Percentiles rank a stretch among this genome's conserved stretches.
phyloP scores from a whole-genome alignment of 192 early-diverging fungal species.

The Podila horticola region DNA sequence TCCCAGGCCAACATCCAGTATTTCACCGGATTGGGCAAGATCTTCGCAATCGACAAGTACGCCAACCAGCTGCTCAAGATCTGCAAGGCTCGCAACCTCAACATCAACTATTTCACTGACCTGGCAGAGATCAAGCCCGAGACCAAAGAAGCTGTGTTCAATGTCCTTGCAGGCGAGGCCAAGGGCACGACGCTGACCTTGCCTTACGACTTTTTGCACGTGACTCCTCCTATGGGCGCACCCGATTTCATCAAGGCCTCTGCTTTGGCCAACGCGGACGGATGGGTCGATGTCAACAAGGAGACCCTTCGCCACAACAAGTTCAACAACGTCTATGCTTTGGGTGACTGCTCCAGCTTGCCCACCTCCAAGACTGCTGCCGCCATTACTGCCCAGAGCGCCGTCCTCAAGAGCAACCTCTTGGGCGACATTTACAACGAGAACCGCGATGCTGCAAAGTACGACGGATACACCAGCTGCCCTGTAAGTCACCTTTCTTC shows the following conservation, averaged over 20 bases:
- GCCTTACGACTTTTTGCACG: constrained; percentile 87
- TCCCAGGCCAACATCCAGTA: constrained; percentile 76
- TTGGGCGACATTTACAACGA: constrained; percentile 60
- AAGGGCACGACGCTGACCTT: constrained; percentile 65
- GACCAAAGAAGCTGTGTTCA: constrained; percentile 78
- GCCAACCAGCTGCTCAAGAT: constrained; percentile 75
- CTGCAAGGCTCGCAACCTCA: constrained; percentile 72
- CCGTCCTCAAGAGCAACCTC: constrained; percentile 80
- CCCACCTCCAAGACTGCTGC: constrained; percentile 94
- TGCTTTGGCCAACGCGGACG: constrained; percentile 76
- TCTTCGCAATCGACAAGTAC: constrained; percentile 89
- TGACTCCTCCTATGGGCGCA: constrained; percentile 86
- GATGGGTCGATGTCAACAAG: constrained; percentile 86
- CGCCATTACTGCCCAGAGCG: constrained; percentile 85
- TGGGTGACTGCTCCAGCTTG: constrained; percentile 86
- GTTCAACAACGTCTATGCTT: constrained; percentile 81
- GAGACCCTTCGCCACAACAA: constrained; percentile 82
- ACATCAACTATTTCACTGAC: constrained; percentile 77
- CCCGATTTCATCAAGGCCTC: constrained; percentile 81
- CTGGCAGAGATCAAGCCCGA: constrained; percentile 73
- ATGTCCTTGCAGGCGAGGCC: constrained; percentile 63
- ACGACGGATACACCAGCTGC: constrained; percentile 88
- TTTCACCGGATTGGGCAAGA: constrained; percentile 84
- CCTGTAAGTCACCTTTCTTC: constrained; percentile 59
- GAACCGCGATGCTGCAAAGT: constrained; percentile 59